Percentiles rank a stretch among this genome's conserved stretches.
Evolutionary conservation across 2,329 filamentous ascomycete species (phyloP).

Genomic region (Talaromyces pinophilus): DNA sequence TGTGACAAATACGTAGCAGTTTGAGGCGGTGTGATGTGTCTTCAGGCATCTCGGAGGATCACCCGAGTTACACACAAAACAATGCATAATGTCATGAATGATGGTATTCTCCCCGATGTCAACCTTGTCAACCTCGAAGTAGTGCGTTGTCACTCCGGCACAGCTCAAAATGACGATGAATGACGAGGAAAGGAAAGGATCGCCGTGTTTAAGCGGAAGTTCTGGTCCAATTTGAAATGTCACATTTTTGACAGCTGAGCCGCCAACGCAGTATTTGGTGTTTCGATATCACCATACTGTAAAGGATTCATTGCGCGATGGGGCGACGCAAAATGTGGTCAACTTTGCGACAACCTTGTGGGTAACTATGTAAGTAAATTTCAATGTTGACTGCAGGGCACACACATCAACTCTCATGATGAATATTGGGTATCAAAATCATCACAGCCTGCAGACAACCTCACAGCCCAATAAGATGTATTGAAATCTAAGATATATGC

Average conservation of each 20-base stretch:
- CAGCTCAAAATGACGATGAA: background rate
- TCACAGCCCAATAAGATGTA: slow-evolving; percentile 2
- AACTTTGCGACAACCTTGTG: background rate
- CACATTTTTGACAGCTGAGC: slow-evolving; percentile 1
- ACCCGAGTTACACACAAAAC: background rate
- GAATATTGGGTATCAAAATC: slow-evolving; percentile 5
- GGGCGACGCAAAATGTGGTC: background rate
- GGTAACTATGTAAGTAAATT: background rate
- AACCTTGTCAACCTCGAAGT: background rate
- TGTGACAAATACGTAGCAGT: background rate
- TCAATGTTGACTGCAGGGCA: background rate
- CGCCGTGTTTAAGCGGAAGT: background rate
- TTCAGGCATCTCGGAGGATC: background rate
- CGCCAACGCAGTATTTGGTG: background rate
- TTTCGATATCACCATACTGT: background rate
- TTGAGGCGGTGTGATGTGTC: background rate
- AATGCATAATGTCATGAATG: background rate
- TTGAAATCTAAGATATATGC: background rate
- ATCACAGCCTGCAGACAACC: slow-evolving; percentile 1
- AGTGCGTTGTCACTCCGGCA: background rate
- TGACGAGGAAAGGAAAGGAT: background rate
- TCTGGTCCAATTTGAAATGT: slow-evolving; percentile 3
- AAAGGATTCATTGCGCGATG: background rate
- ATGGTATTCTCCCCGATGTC: background rate
- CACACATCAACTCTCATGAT: background rate